Evolutionary conservation across 169 alveolate genomes (phyloP), one percentile per base, ranked within the genome.

Genomic region (Theileria annulata): DNA sequence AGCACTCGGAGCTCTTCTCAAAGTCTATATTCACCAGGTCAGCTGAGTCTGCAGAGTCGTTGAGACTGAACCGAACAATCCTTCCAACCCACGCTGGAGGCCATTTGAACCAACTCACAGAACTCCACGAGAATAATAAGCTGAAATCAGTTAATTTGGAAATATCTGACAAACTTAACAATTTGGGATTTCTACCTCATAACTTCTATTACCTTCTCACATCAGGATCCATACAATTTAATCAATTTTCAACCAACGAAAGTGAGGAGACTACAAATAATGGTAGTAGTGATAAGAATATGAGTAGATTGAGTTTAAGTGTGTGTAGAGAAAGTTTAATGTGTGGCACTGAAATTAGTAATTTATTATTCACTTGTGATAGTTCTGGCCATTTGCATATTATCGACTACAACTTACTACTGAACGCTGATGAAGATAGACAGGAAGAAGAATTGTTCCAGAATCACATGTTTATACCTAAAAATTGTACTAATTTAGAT

Each of bases 1-100:
- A 75, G 58, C 82, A 81, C 69, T 54, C 82, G 27, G 85, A 81
- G 30, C 49, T 81, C 30, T 81, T 81, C 75, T 76, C 77, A 17
- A 77, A 70, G 31, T 33, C 72, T 3, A 42, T 42, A 10, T 42
- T 42, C 13, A 10, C 51, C 51, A 42, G 51, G 51, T 71, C 48
- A 19, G n/a, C 28, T 23, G 88, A 75, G 23, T 47, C 68, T 23
- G 58, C 76, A 27, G 85, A 81, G 12, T 42, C 67, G 6, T 15
- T 74, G 5, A 6, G 88, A 19, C 37, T 81, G 21, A 68, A 78
- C 42, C 30, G 85, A 33, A 63, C 88, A 8, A 81, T 81, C 2
- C 25, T 78, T 49, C 88, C 77, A 66, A 77, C 78, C 54, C 31
- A 68, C 28, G 56, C 72, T 37, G 75, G 63, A 62, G 88, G 88